These are phyloP conservation scores for Aspergillus pseudonomiae DNA, from an alignment of 2,329 filamentous ascomycete genomes.

Conservation along the genomic window DNA sequence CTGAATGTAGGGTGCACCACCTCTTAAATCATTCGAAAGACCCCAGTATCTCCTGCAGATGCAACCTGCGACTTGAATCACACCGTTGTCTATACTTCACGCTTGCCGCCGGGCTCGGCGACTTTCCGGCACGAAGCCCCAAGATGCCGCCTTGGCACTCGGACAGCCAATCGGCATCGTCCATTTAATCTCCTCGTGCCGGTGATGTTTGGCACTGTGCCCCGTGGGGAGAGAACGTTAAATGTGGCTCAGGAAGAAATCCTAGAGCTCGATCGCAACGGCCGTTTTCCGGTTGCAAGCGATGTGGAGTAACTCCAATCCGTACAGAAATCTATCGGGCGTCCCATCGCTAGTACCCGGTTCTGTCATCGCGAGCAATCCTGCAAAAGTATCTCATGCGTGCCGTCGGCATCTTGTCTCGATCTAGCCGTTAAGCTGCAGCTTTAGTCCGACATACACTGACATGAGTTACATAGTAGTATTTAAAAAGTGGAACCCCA, in stretches of 20 bases:
- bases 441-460: background rate
- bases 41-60: background rate
- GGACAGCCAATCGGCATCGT: background rate
- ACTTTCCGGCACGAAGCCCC: background rate
- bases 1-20: background rate
- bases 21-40: background rate
- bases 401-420: background rate
- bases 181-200: background rate
- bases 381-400: background rate
- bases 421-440: background rate
- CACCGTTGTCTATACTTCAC: background rate
- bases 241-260: background rate
- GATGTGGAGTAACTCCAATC: background rate
- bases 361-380: background rate
- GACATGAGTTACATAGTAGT: background rate
- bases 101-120: background rate
- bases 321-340: background rate
- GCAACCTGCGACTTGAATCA: background rate
- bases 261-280: background rate
- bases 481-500: background rate
- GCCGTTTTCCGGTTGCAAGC: background rate
- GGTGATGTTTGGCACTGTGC: background rate
- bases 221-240: background rate
- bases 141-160: background rate
- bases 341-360: background rate